Percentiles rank a stretch among this genome's conserved stretches.
phyloP scores from a whole-genome alignment of 371 early-diverging fungal genomes.

The Zancudomyces culisetae region DNA sequence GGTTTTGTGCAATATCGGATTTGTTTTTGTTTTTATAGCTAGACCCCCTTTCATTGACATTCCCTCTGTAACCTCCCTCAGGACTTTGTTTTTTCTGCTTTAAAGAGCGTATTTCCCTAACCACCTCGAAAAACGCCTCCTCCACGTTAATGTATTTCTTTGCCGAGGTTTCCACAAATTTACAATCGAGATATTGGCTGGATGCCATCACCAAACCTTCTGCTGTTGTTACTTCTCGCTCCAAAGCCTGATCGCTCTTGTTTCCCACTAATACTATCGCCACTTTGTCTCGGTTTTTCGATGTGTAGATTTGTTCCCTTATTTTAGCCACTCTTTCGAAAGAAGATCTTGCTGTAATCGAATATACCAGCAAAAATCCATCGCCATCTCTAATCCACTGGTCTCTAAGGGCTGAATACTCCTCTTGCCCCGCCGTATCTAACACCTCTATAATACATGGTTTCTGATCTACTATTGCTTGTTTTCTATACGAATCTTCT shows the following conservation, averaged over 20 bases:
- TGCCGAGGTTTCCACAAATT: conserved; percentile 77
- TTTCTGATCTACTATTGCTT: conserved; percentile 90
- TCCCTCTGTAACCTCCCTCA: too few relatives aligned
- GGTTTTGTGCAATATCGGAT: too few relatives aligned
- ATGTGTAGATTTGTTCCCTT: conserved; percentile 61
- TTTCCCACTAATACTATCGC: conserved; percentile 89
- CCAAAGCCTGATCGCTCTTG: conserved; percentile 64
- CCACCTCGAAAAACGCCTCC: conserved; percentile 48
- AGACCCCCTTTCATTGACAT: too few relatives aligned
- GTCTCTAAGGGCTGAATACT: conserved; percentile 70
- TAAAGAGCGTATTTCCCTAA: conserved; percentile 32
- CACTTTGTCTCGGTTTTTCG: conserved; percentile 58
- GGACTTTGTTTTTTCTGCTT: background rate
- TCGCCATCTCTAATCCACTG: conserved; percentile 89
- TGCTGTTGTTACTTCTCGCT: conserved; percentile 55
- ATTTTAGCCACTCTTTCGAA: conserved; percentile 69
- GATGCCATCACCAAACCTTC: conserved; percentile 47
- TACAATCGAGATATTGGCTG: conserved; percentile 45
- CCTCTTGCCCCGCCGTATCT: conserved; percentile 88
- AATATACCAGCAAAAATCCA: conserved; percentile 75
- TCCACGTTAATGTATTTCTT: conserved; percentile 79
- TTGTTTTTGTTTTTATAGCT: too few relatives aligned
- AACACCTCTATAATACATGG: conserved; percentile 84
- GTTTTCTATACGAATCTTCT: conserved; percentile 87
- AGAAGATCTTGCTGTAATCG: conserved; percentile 66